These are phyloP conservation scores for Priceomyces medius DNA, from an alignment of 805 yeast species.

Conservation along the genomic window DNA sequence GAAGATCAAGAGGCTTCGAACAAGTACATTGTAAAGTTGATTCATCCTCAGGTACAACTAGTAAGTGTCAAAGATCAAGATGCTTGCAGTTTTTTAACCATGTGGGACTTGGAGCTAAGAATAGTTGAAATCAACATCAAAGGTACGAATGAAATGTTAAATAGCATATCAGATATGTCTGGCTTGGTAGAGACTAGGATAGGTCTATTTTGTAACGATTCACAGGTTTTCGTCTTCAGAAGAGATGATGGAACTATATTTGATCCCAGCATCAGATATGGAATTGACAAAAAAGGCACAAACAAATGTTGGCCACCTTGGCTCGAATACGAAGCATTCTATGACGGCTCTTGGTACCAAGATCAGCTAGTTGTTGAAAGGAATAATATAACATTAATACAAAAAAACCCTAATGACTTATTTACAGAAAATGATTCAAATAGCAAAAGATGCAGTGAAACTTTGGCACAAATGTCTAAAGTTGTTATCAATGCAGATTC, in stretches of 20 bases:
- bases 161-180: conserved; percentile 30
- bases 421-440: conserved; percentile 29
- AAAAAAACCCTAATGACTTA: conserved; percentile 52
- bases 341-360: conserved; percentile 40
- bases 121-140: conserved; percentile 44
- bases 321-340: conserved; percentile 69
- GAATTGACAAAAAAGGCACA: conserved; percentile 55
- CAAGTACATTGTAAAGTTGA: conserved; percentile 63
- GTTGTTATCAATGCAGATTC: conserved; percentile 39
- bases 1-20: conserved; percentile 46
- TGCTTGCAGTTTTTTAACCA: conserved; percentile 50
- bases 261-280: conserved; percentile 43
- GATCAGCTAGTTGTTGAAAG: conserved; percentile 35
- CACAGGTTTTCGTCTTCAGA: conserved; percentile 53
- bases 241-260: conserved; percentile 26
- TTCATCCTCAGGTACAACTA: conserved; percentile 81
- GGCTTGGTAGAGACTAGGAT: conserved; percentile 54
- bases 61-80: conserved; percentile 45
- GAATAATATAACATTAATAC: conserved; percentile 42
- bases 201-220: conserved; percentile 55
- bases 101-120: conserved; percentile 60
- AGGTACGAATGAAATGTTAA: conserved; percentile 36
- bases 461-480: conserved; percentile 35
- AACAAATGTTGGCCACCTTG: conserved; percentile 81
- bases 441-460: conserved; percentile 27